Evolutionary conservation across 2,329 filamentous ascomycete species (phyloP), one percentile per base, ranked within the genome.

Genomic region (Paecilomyces sp.): DNA sequence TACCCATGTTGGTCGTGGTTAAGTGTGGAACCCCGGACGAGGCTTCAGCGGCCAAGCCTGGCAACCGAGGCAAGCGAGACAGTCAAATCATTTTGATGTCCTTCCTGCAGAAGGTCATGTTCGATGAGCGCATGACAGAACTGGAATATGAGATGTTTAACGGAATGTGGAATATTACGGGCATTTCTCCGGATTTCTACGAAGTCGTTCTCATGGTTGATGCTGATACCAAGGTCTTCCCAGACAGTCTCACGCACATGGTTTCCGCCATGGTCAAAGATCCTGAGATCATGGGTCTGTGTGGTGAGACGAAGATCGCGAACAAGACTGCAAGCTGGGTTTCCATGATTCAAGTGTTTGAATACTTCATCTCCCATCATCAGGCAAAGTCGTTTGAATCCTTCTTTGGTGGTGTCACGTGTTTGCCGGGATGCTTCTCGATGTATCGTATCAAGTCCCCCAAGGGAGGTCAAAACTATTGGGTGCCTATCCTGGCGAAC

Each of bases 371-470:
- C 77, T 97, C 94, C 1, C 94, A 99, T 75, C 95, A 99, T 75
- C 84, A 95, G 69, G 86, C 92, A 70, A 99, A 99, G 78, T 92
- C 93, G 3, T 99, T 99, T 77, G 94, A 99, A 76, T 97, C 92
- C 0, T 90, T 97, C 65, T 99, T 99, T 76, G 94, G 94, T 78
- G 94, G 94, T 89, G 94, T 99, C 62, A 99, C 94, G 64, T 99
- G 94, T 83, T 82, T 99, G 67, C 94, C 94, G 15, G 94, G 94
- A 65, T 99, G 94, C 82, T 99, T 99, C 87, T 97, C 92, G 83
- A 99, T 99, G 95, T 99, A 99, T 81, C 90, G 94, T 70, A 97
- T 99, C 85, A 99, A 99, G 79, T 90, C 94, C 31, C 95, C 94
- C 62, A 99, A 99, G 80, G 94, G 94, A 65, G 93, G 90, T 28